Evolutionary conservation across 2,329 filamentous ascomycete genomes (phyloP).

Genomic region (Exophiala dermatitidis): DNA sequence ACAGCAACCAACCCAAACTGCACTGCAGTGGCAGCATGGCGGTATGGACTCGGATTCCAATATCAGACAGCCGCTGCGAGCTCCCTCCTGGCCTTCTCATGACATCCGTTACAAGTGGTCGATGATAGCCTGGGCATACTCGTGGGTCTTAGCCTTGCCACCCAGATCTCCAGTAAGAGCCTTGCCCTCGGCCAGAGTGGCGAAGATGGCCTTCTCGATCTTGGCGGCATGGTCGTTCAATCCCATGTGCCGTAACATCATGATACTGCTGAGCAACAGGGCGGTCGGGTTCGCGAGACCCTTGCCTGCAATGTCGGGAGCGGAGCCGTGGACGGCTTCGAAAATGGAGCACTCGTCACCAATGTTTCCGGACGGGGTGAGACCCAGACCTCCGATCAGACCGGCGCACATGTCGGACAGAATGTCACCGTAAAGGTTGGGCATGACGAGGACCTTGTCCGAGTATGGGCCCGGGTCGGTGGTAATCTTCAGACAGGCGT

Average conservation of each 20-base stretch:
- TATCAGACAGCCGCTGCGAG: too few species aligned
- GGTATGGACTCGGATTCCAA: background rate
- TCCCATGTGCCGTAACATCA: conserved; percentile 99
- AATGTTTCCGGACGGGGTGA: conserved; percentile 97
- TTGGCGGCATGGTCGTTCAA: conserved; percentile 72
- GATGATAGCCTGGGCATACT: conserved; percentile 93
- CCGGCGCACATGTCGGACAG: conserved; percentile 99
- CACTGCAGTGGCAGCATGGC: background rate
- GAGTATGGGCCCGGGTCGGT: conserved; percentile 95
- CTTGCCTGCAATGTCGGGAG: conserved; percentile 94
- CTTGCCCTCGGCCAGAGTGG: conserved; percentile 93
- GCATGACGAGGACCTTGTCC: conserved; percentile 73
- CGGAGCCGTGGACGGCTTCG: conserved; percentile 97
- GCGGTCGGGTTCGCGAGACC: conserved; percentile 95
- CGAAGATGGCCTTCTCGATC: conserved; percentile 94
- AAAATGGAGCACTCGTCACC: conserved; percentile 99
- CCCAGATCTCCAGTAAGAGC: conserved; percentile 89
- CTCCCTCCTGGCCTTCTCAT: too few species aligned
- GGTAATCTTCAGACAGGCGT: conserved; percentile 98
- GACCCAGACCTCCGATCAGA: conserved; percentile 92
- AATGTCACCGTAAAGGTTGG: conserved; percentile 99
- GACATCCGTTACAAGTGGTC: conserved; percentile 40
- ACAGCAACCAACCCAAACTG: conserved; percentile 1
- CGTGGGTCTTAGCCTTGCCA: conserved; percentile 89
- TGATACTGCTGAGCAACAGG: conserved; percentile 89